Percentiles rank a stretch among this genome's conserved stretches.
Evolutionary conservation across 441 rosid species (phyloP).

Genomic region (Pelargonium citronellum): DNA sequence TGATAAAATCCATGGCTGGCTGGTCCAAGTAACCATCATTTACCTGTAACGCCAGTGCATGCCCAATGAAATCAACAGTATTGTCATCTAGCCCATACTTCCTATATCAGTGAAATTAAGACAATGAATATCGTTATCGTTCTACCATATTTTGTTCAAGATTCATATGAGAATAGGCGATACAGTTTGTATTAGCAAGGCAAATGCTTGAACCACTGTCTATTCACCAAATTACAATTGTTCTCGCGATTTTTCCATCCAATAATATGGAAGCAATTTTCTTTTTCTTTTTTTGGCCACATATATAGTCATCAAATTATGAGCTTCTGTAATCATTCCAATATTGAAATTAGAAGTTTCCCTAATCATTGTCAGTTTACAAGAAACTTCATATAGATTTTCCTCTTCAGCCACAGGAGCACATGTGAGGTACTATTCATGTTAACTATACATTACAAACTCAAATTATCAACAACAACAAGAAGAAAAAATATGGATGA

Average conservation of each 20-base stretch:
- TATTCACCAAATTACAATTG: too few relatives aligned
- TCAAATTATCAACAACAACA: not conserved
- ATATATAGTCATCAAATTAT: not conserved
- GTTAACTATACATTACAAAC: too few relatives aligned
- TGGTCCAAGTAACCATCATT: conserved; percentile 58
- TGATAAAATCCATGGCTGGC: conserved; percentile 60
- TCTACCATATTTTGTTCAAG: not conserved
- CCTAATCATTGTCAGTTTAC: not conserved
- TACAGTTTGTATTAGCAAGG: not conserved
- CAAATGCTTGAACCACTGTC: too few relatives aligned
- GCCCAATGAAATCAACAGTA: conserved; percentile 66
- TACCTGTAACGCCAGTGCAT: conserved; percentile 62
- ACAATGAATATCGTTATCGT: not conserved
- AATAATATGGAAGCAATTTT: too few relatives aligned
- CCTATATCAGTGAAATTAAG: conserved; percentile 23
- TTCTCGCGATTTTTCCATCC: too few relatives aligned
- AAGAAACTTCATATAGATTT: too few relatives aligned
- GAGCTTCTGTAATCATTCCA: not conserved
- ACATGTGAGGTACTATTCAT: too few relatives aligned
- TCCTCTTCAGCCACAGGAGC: too few relatives aligned
- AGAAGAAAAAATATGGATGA: conserved; percentile 6
- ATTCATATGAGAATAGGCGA: not conserved
- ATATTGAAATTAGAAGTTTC: not conserved
- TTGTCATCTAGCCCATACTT: conserved; percentile 72
- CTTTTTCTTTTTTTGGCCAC: too few relatives aligned